phyloP scores from a whole-genome alignment of 2,329 filamentous ascomycete genomes.

The Metarhizium robertsii region DNA sequence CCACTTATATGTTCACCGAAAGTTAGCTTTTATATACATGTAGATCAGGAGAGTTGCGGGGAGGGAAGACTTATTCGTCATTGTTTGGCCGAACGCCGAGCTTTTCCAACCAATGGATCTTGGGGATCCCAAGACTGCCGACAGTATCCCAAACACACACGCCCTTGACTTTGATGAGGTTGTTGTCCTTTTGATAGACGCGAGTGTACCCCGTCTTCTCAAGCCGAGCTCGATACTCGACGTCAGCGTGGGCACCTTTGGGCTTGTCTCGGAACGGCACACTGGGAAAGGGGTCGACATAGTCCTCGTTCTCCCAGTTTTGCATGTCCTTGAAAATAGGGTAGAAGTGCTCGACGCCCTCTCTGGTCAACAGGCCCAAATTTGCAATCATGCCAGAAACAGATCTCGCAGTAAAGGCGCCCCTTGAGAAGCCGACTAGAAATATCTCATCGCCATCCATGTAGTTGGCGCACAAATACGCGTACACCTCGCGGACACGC shows the following conservation, averaged over 20 bases:
- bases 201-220: conserved; percentile 34
- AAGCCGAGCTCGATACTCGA: conserved; percentile 34
- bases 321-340: conserved; percentile 49
- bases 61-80: conserved; percentile 32
- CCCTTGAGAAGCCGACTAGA: conserved; percentile 47
- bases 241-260: conserved; percentile 30
- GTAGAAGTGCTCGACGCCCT: conserved; percentile 44
- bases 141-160: conserved; percentile 40
- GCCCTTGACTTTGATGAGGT: conserved; percentile 34
- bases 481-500: conserved; percentile 51
- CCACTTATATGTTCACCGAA: conserved; percentile 34
- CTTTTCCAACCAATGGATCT: conserved; percentile 34
- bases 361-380: conserved; percentile 41
- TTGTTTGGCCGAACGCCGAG: conserved; percentile 36
- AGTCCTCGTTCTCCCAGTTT: conserved; percentile 36
- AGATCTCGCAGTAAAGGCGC: conserved; percentile 49
- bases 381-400: conserved; percentile 43
- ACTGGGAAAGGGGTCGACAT: conserved; percentile 36
- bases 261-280: conserved; percentile 40
- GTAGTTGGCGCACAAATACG: conserved; percentile 54
- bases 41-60: background rate
- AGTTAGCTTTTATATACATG: conserved; percentile 18
- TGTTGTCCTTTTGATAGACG: conserved; percentile 28
- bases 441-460: conserved; percentile 47
- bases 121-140: conserved; percentile 35